Percentiles rank a stretch among this genome's conserved stretches.
phyloP scores from a whole-genome alignment of 1,284 basidiomycete genomes.

The Neolentinus lepideus region DNA sequence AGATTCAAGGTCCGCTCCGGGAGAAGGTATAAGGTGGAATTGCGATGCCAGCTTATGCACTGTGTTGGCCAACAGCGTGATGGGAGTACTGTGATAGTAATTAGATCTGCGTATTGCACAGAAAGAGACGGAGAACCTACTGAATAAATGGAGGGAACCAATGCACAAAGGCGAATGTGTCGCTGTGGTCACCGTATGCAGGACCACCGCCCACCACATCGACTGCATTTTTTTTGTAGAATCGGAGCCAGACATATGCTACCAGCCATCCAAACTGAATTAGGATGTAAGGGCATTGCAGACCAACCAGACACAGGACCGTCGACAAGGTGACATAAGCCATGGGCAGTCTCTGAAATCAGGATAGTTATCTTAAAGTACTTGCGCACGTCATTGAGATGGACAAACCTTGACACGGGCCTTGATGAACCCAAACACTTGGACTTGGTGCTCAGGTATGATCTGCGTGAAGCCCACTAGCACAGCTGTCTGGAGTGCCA shows the following conservation, averaged over 20 bases:
- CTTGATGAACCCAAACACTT: conserved; percentile 82
- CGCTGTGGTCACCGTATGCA: conserved; percentile 85
- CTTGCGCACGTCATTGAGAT: neutral
- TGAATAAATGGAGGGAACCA: conserved; percentile 96
- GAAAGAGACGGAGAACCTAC: conserved; percentile 48
- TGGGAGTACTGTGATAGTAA: conserved; percentile 40
- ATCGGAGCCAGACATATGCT: conserved; percentile 91
- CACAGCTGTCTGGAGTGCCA: conserved; percentile 85
- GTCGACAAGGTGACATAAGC: conserved; percentile 89
- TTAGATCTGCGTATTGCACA: neutral
- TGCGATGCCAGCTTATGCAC: conserved; percentile 67
- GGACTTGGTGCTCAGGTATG: conserved; percentile 97
- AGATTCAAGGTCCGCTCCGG: conserved; percentile 59
- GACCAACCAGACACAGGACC: conserved; percentile 81
- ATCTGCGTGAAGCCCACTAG: conserved; percentile 96
- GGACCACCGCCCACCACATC: conserved; percentile 53
- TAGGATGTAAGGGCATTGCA: conserved; percentile 90
- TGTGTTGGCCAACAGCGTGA: conserved; percentile 63
- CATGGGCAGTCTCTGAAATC: conserved; percentile 78
- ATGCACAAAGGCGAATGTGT: conserved; percentile 91
- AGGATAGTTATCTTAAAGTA: neutral
- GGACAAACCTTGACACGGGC: conserved; percentile 81
- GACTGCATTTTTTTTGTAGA: conserved; percentile 80
- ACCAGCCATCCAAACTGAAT: conserved; percentile 99
- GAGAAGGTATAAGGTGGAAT: conserved; percentile 73